phyloP scores from a whole-genome alignment of 441 rosid genomes.

The Corymbia citriodora region DNA sequence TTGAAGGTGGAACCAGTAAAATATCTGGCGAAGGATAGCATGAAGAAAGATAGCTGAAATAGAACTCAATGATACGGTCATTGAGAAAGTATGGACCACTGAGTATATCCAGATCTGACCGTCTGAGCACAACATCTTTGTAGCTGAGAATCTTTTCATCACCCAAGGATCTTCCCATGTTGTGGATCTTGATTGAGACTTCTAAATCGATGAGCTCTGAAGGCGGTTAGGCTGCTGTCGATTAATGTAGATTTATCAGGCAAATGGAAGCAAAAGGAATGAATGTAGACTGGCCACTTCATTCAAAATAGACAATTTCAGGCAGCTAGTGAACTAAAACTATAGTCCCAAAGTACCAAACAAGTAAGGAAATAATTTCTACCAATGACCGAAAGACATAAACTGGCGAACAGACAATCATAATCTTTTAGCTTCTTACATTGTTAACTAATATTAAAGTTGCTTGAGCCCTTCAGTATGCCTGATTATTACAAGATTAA shows the following conservation, averaged over 20 bases:
- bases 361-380: background rate
- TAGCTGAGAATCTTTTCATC: conserved; percentile 68
- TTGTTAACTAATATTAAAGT: background rate
- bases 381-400: background rate
- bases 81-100: conserved; percentile 48
- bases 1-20: conserved; percentile 62
- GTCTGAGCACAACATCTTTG: conserved; percentile 78
- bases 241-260: background rate
- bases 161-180: conserved; percentile 38
- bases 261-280: background rate
- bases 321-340: background rate
- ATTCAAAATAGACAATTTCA: background rate
- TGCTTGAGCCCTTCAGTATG: background rate
- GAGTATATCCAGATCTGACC: conserved; percentile 68
- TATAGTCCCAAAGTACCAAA: background rate
- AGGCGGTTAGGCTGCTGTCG: background rate
- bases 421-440: background rate
- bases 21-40: conserved; percentile 36
- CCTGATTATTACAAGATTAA: background rate
- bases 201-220: background rate
- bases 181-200: background rate
- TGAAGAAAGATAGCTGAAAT: conserved; percentile 62
- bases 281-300: background rate
- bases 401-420: background rate
- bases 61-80: conserved; percentile 82